Conservation (phyloP, 108 stramenopile species). For the Pseudonitzschia pungens region DNA sequence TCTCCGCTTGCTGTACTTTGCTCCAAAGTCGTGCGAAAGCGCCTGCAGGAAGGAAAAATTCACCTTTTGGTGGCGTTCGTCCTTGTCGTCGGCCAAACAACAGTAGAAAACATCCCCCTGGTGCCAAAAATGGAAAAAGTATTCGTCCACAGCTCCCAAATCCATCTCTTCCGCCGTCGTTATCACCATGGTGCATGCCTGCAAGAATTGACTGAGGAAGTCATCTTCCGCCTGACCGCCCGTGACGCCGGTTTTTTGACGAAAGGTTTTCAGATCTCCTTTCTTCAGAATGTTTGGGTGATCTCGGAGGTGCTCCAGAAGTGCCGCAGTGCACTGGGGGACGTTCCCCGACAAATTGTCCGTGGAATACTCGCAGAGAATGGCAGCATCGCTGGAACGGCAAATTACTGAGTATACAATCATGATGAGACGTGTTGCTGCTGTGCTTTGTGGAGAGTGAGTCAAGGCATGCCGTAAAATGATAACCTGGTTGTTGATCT, state of each 20-base stretch:
- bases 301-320: constrained; percentile 54
- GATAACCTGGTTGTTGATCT: no score
- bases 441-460: background rate
- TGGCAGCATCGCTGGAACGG: constrained; percentile 58
- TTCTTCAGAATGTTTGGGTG: constrained; percentile 51
- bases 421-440: constrained; percentile 29
- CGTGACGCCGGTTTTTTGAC: constrained; percentile 42
- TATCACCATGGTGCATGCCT: constrained; percentile 34
- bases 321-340: constrained; percentile 58
- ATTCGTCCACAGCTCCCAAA: constrained; percentile 41
- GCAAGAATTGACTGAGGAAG: constrained; percentile 42
- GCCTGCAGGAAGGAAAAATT: constrained; percentile 72
- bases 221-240: constrained; percentile 33
- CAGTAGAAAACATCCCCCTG: constrained; percentile 57
- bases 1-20: constrained; percentile 31
- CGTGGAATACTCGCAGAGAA: constrained; percentile 58
- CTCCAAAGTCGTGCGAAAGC: constrained; percentile 52
- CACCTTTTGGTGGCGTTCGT: constrained; percentile 53
- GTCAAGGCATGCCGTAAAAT: no score
- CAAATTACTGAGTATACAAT: constrained; percentile 77
- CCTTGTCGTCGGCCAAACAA: constrained; percentile 67
- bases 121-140: constrained; percentile 71
- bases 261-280: constrained; percentile 63
- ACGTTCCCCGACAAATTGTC: constrained; percentile 53
- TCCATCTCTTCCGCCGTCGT: constrained; percentile 30